phyloP scores from a whole-genome alignment of 2,329 filamentous ascomycete species.

The Emergomyces africanus region DNA sequence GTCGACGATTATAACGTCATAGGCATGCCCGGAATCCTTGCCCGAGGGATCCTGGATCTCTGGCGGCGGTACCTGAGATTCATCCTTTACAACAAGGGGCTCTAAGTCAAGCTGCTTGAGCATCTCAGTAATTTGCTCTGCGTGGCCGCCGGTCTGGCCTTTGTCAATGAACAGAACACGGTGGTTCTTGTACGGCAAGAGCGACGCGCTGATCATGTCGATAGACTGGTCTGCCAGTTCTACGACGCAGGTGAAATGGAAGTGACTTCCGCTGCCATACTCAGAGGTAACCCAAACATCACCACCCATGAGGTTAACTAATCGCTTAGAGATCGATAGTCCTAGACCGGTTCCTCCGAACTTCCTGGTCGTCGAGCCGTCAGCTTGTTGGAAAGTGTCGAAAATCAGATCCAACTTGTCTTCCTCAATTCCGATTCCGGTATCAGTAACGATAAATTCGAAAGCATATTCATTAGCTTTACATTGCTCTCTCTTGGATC shows the following conservation, averaged over 20 bases:
- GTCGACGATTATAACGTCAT: constrained; percentile 93
- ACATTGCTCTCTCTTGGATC: constrained; percentile 53
- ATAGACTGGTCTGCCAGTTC: constrained; percentile 71
- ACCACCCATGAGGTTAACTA: constrained; percentile 93
- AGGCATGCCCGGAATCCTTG: constrained; percentile 46
- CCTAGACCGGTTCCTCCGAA: constrained; percentile 93
- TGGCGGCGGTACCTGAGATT: constrained; percentile 49
- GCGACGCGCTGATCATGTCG: constrained; percentile 57
- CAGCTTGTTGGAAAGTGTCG: constrained; percentile 97
- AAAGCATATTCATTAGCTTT: constrained; percentile 72
- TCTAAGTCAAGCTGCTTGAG: constrained; percentile 65
- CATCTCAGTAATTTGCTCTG: constrained; percentile 64
- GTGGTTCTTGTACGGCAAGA: constrained; percentile 83
- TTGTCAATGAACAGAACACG: constrained; percentile 93
- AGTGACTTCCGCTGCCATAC: constrained; percentile 81
- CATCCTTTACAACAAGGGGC: constrained; percentile 74
- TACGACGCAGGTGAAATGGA: constrained; percentile 92
- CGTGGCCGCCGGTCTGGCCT: constrained; percentile 54
- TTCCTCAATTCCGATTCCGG: constrained; percentile 88
- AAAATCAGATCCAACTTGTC: constrained; percentile 97
- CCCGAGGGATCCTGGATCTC: constrained; percentile 38
- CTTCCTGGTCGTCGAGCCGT: constrained; percentile 89
- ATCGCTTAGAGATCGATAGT: constrained; percentile 84
- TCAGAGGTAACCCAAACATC: constrained; percentile 93
- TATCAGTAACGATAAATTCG: constrained; percentile 91